phyloP scores from a whole-genome alignment of 2,329 filamentous ascomycete genomes.

The Pyrenochaeta sp. region DNA sequence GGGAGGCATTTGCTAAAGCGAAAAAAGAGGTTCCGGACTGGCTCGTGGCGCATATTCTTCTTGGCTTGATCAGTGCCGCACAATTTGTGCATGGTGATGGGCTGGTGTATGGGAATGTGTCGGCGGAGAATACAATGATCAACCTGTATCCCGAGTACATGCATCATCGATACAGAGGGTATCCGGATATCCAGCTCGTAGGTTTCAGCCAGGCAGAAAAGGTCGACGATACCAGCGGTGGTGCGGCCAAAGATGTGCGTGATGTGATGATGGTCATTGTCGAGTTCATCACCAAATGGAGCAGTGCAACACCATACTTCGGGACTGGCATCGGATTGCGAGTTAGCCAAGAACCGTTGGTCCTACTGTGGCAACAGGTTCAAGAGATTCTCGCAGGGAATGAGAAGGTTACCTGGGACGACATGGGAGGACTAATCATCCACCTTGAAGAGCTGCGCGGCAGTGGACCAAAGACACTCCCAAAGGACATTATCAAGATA shows the following conservation, averaged over 20 bases:
- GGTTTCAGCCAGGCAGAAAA: constrained; percentile 3
- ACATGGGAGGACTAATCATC: background rate
- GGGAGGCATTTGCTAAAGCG: background rate
- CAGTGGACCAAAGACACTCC: constrained; percentile 7
- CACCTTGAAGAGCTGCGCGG: constrained; percentile 6
- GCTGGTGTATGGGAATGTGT: constrained; percentile 8
- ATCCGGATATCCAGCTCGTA: constrained; percentile 17
- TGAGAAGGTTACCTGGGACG: background rate
- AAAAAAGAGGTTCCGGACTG: constrained; percentile 8
- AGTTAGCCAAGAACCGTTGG: background rate
- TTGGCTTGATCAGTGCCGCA: constrained; percentile 14
- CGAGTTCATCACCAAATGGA: constrained; percentile 9
- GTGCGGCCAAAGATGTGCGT: constrained; percentile 3
- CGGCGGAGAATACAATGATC: constrained; percentile 10
- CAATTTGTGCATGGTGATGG: constrained; percentile 8
- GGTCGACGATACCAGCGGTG: background rate
- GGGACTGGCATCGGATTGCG: background rate
- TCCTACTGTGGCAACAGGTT: background rate
- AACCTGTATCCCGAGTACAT: constrained; percentile 9
- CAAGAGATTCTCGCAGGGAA: background rate
- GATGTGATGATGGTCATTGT: constrained; percentile 8
- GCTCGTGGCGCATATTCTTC: constrained; percentile 20
- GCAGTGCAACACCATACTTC: constrained; percentile 5
- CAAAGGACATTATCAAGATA: constrained; percentile 2
- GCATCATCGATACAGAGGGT: constrained; percentile 14